Base-by-base conservation (phyloP, 441 rosid species). In the Brassica hybrid region DNA sequence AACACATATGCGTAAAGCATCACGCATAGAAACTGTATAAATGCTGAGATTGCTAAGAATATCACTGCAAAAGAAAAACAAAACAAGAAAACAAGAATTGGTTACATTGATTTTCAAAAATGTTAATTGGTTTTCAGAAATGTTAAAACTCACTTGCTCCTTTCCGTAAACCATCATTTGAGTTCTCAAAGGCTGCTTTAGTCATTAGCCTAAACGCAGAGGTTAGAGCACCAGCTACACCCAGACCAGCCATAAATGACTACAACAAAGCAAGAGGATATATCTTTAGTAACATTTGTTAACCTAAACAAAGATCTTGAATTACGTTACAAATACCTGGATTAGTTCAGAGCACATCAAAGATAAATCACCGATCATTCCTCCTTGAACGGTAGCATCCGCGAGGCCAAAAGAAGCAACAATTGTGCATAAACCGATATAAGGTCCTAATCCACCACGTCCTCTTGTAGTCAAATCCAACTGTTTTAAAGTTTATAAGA, bases 161-260 rank as follows among this genome's bases (percentile, higher is more conserved):
- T 60, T 88, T 87, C 12, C 95, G 89, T 77, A 89, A 90, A 43
- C 93, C 85, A 18, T 86, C 12, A 1, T 65, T 34, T 4, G 88
- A 79, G 10, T 85, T 87, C 5, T 88, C 88, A n/a, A 92, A 91
- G n/a, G 85, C 91, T n/a, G 90, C 97, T 83, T 86, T 88, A 43
- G 97, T 90, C 14, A 93, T 48, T 48, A 91, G 83, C 80, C 99
- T 85, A 82, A 93, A 72, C 16, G 75, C 86, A 52, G 98, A 90
- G 19, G 97, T 89, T 67, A 89, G 68, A 65, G 87, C 89, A 57
- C 98, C 98, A 18, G 98, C 85, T 43, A 92, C 89, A 71, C 91
- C 97, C 82, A 85, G 52, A 32, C 98, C 97, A 65, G 92, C 97
- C 7, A 86, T 79, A 81, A 77, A 93, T 2, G 97, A 93, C 98